phyloP scores from a whole-genome alignment of 371 early-diverging fungal species.

The Enterocytospora artemiae region DNA sequence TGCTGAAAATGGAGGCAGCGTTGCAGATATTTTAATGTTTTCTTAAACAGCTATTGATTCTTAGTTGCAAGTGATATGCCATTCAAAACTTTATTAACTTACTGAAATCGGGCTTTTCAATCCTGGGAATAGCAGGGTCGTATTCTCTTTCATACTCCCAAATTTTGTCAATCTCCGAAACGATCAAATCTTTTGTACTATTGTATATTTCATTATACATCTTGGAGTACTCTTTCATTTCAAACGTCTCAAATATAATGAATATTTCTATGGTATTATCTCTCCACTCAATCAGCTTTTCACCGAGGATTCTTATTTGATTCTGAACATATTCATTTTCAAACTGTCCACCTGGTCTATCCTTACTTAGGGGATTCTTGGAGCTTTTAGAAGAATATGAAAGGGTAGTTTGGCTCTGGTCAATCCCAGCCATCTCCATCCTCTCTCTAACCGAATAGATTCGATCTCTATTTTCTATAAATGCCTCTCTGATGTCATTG shows the following conservation, averaged over 20 bases:
- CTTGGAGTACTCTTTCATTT: no score
- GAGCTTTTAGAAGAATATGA: conserved; percentile 7
- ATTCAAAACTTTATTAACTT: no score
- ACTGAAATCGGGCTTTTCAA: no score
- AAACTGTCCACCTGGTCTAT: conserved; percentile 31
- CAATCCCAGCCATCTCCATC: not conserved
- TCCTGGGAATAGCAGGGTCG: no score
- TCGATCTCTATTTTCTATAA: conserved; percentile 20
- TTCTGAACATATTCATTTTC: conserved; percentile 38
- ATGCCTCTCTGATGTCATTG: not conserved
- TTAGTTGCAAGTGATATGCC: no score
- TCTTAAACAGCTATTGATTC: no score
- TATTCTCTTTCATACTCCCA: no score
- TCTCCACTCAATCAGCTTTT: conserved; percentile 21
- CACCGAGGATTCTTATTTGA: conserved; percentile 9
- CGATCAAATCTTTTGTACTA: no score
- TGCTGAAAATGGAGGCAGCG: no score
- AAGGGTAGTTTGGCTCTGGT: conserved; percentile 10
- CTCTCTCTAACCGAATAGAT: conserved; percentile 20
- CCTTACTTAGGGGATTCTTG: conserved; percentile 16
- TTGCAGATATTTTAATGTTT: no score
- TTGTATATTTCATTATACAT: no score
- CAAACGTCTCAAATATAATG: not conserved
- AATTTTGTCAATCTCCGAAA: no score
- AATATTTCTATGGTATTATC: not conserved